Evolutionary conservation across 176 grass and related monocot genomes (phyloP).

Genomic region (Carex scoparia): DNA sequence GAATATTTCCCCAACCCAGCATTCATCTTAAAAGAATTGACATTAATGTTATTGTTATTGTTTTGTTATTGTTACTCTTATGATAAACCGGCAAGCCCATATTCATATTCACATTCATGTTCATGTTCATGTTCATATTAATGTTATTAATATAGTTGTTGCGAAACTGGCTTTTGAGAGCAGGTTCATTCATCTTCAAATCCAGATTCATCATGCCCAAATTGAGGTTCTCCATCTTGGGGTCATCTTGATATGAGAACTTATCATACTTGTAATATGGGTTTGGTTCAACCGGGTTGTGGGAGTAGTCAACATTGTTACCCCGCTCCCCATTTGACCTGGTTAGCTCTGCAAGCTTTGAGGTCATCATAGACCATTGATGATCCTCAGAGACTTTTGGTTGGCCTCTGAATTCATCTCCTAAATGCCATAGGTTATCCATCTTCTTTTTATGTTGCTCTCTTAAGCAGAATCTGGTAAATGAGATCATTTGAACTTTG

Average conservation of each 20-base stretch:
- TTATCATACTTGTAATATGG: slow-evolving; percentile 73
- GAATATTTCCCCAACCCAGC: slow-evolving; percentile 55
- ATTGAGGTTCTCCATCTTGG: slow-evolving; percentile 71
- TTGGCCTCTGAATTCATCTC: slow-evolving; percentile 83
- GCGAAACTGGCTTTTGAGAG: slow-evolving; percentile 46
- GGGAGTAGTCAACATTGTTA: slow-evolving; percentile 61
- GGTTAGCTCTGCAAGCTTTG: slow-evolving; percentile 90
- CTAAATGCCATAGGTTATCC: slow-evolving; percentile 90
- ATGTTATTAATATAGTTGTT: slow-evolving; percentile 37
- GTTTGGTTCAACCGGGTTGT: slow-evolving; percentile 51
- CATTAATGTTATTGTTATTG: slow-evolving; percentile 1
- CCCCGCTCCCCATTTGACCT: slow-evolving; percentile 57
- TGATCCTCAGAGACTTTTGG: slow-evolving; percentile 79
- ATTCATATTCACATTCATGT: slow-evolving; percentile 30
- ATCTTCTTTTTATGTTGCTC: slow-evolving; percentile 34
- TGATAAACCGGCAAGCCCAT: slow-evolving; percentile 40
- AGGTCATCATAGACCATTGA: slow-evolving; percentile 95
- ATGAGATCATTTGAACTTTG: slow-evolving; percentile 3
- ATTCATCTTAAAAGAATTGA: slow-evolving; percentile 78
- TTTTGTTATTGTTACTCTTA: slow-evolving; percentile 44
- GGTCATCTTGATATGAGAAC: slow-evolving; percentile 55
- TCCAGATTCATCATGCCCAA: slow-evolving; percentile 73
- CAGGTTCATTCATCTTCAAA: slow-evolving; percentile 76
- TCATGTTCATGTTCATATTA: slow-evolving; percentile 40
- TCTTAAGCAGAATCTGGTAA: not conserved